phyloP scores from a whole-genome alignment of 78 protist species.

The Cavenderia fasciculata region DNA sequence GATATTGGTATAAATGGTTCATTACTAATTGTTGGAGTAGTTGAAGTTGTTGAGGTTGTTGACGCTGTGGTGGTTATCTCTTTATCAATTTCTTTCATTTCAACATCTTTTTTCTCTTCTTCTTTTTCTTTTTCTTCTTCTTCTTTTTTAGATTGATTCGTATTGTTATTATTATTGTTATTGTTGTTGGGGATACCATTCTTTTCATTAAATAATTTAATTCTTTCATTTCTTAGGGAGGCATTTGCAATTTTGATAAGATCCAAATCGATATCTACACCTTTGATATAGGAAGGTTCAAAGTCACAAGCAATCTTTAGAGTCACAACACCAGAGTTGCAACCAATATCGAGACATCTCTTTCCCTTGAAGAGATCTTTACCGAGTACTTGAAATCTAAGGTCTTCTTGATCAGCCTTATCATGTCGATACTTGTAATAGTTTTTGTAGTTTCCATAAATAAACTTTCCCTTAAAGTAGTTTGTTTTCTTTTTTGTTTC shows the following conservation, averaged over 20 bases:
- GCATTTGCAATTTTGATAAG: constrained; percentile 37
- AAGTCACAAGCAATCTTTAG: constrained; percentile 41
- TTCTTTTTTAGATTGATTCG: neutral
- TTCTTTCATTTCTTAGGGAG: no score
- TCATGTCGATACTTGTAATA: constrained; percentile 37
- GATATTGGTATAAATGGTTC: constrained; percentile 5
- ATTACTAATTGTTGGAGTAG: neutral
- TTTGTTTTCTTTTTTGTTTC: neutral
- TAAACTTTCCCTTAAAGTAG: neutral
- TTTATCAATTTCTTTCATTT: neutral
- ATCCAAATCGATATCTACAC: constrained; percentile 55
- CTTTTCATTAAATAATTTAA: neutral
- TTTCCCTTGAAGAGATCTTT: constrained; percentile 40
- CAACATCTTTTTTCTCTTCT: neutral
- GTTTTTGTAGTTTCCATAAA: constrained; percentile 61
- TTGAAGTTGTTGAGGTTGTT: neutral
- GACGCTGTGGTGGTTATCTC: neutral
- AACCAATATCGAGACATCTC: constrained; percentile 60
- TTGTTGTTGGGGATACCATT: neutral
- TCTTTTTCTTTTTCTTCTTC: neutral
- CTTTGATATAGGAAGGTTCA: constrained; percentile 13
- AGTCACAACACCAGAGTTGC: constrained; percentile 42
- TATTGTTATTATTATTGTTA: neutral
- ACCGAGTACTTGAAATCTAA: constrained; percentile 2
- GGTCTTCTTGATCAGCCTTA: constrained; percentile 4